Evolutionary conservation across 2,329 filamentous ascomycete genomes (phyloP).

Genomic region (Fusarium bactridioides): DNA sequence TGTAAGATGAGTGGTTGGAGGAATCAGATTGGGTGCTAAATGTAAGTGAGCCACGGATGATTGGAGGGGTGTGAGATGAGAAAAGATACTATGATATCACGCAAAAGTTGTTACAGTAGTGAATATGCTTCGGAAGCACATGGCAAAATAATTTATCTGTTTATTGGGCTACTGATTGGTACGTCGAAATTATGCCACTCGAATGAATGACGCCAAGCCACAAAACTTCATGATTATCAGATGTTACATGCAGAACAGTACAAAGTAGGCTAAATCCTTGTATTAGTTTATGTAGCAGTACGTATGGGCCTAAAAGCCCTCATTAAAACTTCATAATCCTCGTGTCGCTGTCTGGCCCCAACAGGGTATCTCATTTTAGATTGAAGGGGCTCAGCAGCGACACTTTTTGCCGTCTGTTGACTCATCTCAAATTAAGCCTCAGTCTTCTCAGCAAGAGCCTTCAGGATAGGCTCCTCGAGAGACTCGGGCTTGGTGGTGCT

Average conservation of each 20-base stretch:
- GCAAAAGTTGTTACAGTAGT: not conserved
- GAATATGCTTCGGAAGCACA: not conserved
- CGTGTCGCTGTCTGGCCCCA: not conserved
- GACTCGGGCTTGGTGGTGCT: conserved; percentile 86
- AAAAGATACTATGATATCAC: not conserved
- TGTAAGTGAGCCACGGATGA: not conserved
- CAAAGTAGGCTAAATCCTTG: not conserved
- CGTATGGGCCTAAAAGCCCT: not conserved
- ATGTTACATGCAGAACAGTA: not conserved
- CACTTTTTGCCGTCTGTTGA: not conserved
- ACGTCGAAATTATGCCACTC: not conserved
- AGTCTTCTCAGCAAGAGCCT: conserved; percentile 63
- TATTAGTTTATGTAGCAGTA: conserved; percentile 18
- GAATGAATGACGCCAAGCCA: not conserved
- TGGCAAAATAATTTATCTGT: not conserved
- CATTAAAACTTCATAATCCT: conserved; percentile 3
- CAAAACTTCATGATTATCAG: not conserved
- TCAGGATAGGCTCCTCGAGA: conserved; percentile 77
- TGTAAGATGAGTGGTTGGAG: conserved; percentile 10
- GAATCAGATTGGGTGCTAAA: not conserved
- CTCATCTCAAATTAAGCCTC: conserved; percentile 10
- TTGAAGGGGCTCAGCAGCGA: not conserved
- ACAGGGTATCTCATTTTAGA: conserved; percentile 33
- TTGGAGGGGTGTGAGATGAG: not conserved
- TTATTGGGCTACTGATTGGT: not conserved